phyloP scores from a whole-genome alignment of 192 early-diverging fungal species.

The Geranomyces michiganensis region DNA sequence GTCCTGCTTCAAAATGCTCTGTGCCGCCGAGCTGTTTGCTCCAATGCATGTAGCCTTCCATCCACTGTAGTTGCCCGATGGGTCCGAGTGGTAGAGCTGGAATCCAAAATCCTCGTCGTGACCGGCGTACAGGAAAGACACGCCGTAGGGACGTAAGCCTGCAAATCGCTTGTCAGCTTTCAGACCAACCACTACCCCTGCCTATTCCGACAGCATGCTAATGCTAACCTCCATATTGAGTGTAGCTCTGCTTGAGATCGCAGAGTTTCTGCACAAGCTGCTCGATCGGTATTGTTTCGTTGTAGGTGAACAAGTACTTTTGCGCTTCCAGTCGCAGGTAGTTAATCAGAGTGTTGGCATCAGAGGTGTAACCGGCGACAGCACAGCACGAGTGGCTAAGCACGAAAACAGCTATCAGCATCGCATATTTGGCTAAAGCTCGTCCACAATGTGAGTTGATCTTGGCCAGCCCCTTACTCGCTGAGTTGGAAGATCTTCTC shows the following conservation, averaged over 20 bases:
- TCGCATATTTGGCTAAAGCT: too few species aligned
- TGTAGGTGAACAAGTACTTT: conserved; percentile 82
- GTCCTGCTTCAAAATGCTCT: conserved; percentile 94
- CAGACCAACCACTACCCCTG: too few species aligned
- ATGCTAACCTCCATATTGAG: conserved; percentile 82
- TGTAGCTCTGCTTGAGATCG: conserved; percentile 98
- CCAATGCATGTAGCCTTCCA: conserved; percentile 99
- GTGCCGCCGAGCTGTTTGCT: conserved; percentile 87
- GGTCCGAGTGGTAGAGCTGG: conserved; percentile 98
- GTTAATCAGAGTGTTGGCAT: conserved; percentile 95
- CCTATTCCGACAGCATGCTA: too few species aligned
- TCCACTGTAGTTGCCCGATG: conserved; percentile 97
- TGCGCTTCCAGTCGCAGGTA: conserved; percentile 86
- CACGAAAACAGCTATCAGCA: background rate
- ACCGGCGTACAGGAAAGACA: conserved; percentile 96
- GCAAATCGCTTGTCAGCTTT: background rate
- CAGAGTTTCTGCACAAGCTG: conserved; percentile 93
- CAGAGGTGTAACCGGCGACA: conserved; percentile 94
- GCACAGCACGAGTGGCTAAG: conserved; percentile 83
- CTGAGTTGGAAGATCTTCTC: conserved; percentile 98
- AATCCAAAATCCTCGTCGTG: conserved; percentile 89
- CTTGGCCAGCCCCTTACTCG: conserved; percentile 65
- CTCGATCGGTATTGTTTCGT: conserved; percentile 92
- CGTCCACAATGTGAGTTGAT: background rate
- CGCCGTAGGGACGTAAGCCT: conserved; percentile 96